Evolutionary conservation across 176 grass and related monocot genomes (phyloP), one percentile per base, ranked within the genome.

Genomic region (Alopecurus myosuroides): DNA sequence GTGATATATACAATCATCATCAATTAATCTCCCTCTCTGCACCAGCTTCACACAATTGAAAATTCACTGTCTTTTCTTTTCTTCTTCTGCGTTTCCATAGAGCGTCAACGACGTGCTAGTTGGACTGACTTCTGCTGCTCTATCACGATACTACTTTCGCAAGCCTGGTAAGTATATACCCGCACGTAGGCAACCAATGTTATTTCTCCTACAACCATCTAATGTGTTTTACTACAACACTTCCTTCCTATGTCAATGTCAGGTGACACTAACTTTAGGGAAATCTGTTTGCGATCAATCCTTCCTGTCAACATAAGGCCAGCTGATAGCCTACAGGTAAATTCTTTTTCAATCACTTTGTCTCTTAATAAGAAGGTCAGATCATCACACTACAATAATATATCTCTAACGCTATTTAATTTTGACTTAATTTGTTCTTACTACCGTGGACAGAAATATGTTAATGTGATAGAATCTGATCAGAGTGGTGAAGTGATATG

Each of bases 301-400:
- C 49, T 94, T 77, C 86, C 89, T 20, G 81, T 94, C 22, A 94
- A 91, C 73, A 87, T 87, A 39, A 80, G 92, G 25, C 83, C 67
- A 17, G 36, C 62, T 13, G 58, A 81, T 23, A 85, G 87, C 79
- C 77, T 94, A 51, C 89, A 87, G 58, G 92, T 91, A 67, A 87
- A 3, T 34, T 17, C 37, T 7, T 39, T 4, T 67, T 6, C 8
- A 56, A 55, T 10, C 70, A n/a, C 19, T 67, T 7, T 19, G n/a
- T 53, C 20, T 7, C 51, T 39, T 6, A 39, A 39, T 39, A 39
- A 39, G 37, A 39, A 39, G 37, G 37, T 39, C 37, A 39, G 37
- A 39, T 39, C 37, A 39, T 39, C 37, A 39, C 37, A n/a, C n/a
- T n/a, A n/a, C n/a, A n/a, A n/a, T n/a, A n/a, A n/a, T n/a, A n/a